Conservation (phyloP, 2,329 filamentous ascomycete species). For the Colletotrichum trifolii region DNA sequence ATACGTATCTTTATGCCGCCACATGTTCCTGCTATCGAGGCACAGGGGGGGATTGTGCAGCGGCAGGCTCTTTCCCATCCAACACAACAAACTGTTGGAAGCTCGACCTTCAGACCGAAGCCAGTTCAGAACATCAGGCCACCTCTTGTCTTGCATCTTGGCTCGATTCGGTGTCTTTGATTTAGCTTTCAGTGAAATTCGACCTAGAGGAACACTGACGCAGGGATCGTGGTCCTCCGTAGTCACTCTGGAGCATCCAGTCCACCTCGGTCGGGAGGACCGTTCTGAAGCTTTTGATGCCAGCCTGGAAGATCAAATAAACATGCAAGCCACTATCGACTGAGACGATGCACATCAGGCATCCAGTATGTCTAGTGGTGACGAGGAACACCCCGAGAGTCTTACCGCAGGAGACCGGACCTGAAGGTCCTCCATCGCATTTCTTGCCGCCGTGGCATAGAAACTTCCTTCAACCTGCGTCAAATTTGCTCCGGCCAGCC, state of each 20-base stretch:
- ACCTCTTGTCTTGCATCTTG: neutral
- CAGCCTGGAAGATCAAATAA: too few relatives aligned
- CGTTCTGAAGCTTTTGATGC: too few relatives aligned
- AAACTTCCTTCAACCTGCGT: conserved; percentile 21
- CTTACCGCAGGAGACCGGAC: neutral
- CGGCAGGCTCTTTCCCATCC: conserved; percentile 1
- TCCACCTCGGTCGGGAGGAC: neutral
- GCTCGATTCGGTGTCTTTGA: too few relatives aligned
- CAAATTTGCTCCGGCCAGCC: conserved; percentile 21
- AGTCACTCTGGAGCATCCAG: neutral
- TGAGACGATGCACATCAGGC: conserved; percentile 1
- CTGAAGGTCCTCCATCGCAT: neutral
- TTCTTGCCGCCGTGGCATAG: conserved; percentile 18
- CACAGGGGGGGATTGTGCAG: neutral
- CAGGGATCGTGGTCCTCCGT: neutral
- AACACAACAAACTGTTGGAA: conserved; percentile 6
- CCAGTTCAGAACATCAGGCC: conserved; percentile 2
- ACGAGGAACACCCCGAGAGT: neutral
- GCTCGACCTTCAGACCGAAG: conserved; percentile 5
- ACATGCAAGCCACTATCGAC: neutral
- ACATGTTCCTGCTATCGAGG: conserved; percentile 1
- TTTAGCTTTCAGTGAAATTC: neutral
- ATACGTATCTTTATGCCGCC: neutral
- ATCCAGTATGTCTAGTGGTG: neutral
- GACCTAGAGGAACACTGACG: neutral